Conservation (phyloP, 768 basidiomycete species). For the Podaxis pistillaris region DNA sequence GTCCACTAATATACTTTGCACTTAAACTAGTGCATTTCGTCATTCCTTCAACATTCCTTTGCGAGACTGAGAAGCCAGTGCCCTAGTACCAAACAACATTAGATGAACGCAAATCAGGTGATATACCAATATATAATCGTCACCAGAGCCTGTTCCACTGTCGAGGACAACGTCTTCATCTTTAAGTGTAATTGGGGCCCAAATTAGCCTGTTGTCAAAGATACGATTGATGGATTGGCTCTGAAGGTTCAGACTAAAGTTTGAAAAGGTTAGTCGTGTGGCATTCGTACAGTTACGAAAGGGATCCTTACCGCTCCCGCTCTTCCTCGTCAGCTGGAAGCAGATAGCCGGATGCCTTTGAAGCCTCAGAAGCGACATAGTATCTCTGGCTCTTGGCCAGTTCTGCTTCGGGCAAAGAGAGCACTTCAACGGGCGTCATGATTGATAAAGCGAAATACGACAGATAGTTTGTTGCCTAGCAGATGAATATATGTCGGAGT, state of each 20-base stretch:
- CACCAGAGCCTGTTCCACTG: slow-evolving; percentile 15
- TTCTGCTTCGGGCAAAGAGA: not conserved
- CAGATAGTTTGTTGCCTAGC: too few relatives aligned
- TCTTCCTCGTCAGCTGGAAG: slow-evolving; percentile 10
- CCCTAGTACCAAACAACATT: slow-evolving; percentile 12
- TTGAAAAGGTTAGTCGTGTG: too few relatives aligned
- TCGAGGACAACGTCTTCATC: slow-evolving; percentile 12
- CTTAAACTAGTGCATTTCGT: too few relatives aligned
- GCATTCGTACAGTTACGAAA: not conserved
- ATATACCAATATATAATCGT: not conserved
- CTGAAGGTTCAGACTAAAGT: slow-evolving; percentile 1
- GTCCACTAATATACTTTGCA: too few relatives aligned
- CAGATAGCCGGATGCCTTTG: not conserved
- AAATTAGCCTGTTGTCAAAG: slow-evolving; percentile 12
- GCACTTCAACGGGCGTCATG: not conserved
- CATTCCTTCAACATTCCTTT: too few relatives aligned
- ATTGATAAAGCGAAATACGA: not conserved
- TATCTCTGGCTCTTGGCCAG: not conserved
- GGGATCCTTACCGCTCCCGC: not conserved
- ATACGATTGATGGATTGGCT: not conserved
- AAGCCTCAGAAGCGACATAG: slow-evolving; percentile 4
- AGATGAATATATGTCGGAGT: too few relatives aligned
- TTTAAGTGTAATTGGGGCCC: slow-evolving; percentile 13
- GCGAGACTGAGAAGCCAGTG: slow-evolving; percentile 22
- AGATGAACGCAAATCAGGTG: not conserved